These are phyloP conservation scores for Candida oleophila DNA, from an alignment of 805 yeast species.

Conservation along the genomic window DNA sequence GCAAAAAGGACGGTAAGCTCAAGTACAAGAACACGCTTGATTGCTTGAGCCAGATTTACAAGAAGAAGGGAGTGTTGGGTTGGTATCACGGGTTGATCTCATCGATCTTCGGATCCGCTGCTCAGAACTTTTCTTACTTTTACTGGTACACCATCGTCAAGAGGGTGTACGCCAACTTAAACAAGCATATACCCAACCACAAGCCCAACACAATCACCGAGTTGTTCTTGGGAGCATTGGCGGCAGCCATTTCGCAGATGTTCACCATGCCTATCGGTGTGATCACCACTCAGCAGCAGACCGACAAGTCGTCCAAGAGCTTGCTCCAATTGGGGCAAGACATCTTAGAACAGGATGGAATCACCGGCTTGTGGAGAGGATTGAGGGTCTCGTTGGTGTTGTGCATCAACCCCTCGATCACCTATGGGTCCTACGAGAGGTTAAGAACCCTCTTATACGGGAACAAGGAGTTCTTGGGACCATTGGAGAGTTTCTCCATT, in stretches of 20 bases:
- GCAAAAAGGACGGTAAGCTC: slow-evolving; percentile 17
- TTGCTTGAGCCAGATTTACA: slow-evolving; percentile 58
- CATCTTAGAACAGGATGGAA: slow-evolving; percentile 61
- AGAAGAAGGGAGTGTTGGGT: slow-evolving; percentile 61
- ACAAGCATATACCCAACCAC: slow-evolving; percentile 35
- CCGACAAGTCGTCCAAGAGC: slow-evolving; percentile 40
- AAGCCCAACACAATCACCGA: slow-evolving; percentile 61
- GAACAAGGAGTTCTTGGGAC: slow-evolving; percentile 45
- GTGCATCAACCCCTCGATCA: slow-evolving; percentile 81
- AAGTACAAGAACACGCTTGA: slow-evolving; percentile 60
- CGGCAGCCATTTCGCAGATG: slow-evolving; percentile 79
- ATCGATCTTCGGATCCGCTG: slow-evolving; percentile 66
- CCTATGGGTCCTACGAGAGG: slow-evolving; percentile 78
- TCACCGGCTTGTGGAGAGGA: slow-evolving; percentile 79
- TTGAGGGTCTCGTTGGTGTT: slow-evolving; percentile 75
- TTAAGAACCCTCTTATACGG: slow-evolving; percentile 53
- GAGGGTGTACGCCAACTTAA: slow-evolving; percentile 45
- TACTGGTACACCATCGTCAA: slow-evolving; percentile 83
- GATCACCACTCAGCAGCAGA: slow-evolving; percentile 61
- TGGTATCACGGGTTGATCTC: slow-evolving; percentile 73
- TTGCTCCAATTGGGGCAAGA: slow-evolving; percentile 39
- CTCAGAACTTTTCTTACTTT: slow-evolving; percentile 79
- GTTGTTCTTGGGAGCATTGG: slow-evolving; percentile 70
- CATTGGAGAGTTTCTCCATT: slow-evolving; percentile 63
- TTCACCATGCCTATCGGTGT: slow-evolving; percentile 82